phyloP scores from a whole-genome alignment of 176 grass and related monocot genomes.

The Zizania latifolia region DNA sequence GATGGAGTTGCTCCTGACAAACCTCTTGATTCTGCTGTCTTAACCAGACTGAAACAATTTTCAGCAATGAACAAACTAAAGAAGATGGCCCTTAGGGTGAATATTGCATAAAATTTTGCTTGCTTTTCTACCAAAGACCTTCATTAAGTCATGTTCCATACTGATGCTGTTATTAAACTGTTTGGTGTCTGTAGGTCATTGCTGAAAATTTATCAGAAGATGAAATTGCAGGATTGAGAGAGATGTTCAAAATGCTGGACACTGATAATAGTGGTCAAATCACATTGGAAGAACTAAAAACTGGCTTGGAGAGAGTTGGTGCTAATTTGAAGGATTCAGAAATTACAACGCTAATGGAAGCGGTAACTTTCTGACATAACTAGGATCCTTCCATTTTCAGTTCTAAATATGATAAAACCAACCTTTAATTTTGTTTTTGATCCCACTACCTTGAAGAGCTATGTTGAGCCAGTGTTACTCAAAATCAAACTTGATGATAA shows the following conservation, averaged over 20 bases:
- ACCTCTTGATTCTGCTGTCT: conserved; percentile 74
- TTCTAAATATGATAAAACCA: background rate
- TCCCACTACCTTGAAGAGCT: background rate
- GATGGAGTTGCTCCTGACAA: conserved; percentile 70
- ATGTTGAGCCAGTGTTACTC: no score
- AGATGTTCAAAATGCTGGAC: conserved; percentile 99
- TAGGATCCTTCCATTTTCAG: conserved; percentile 1
- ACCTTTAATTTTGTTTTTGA: conserved; percentile 3
- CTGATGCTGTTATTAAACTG: conserved; percentile 28
- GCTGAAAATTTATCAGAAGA: conserved; percentile 88
- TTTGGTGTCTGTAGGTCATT: conserved; percentile 58
- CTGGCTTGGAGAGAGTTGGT: conserved; percentile 70
- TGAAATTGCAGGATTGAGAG: conserved; percentile 89
- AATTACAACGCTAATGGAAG: conserved; percentile 82
- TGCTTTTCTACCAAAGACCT: conserved; percentile 5
- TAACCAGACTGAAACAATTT: conserved; percentile 73
- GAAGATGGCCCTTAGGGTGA: conserved; percentile 71
- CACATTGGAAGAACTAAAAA: conserved; percentile 84
- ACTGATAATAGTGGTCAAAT: conserved; percentile 94
- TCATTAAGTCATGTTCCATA: conserved; percentile 4
- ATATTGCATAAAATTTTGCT: background rate
- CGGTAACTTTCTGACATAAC: conserved; percentile 55
- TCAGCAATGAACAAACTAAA: conserved; percentile 84
- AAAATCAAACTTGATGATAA: background rate
- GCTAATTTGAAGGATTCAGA: conserved; percentile 86